Evolutionary conservation across 495 filamentous ascomycete genomes (phyloP).

Genomic region (Podospora bellae-mahoneyi): DNA sequence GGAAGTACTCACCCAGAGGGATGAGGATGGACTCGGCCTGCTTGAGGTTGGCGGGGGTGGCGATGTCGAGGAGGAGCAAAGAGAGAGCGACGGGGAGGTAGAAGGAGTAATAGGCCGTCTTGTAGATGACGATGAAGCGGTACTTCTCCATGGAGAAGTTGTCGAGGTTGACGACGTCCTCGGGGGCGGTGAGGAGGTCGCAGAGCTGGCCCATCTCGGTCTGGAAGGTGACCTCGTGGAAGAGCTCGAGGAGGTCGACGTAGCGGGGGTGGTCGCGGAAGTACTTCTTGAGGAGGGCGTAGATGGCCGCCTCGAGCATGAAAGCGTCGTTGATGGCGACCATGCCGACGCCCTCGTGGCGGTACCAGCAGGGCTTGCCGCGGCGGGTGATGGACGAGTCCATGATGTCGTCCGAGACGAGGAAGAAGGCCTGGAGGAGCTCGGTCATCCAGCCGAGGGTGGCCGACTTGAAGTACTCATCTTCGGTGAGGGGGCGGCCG

Average conservation of each 20-base stretch:
- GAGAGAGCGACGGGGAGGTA: constrained; percentile 96
- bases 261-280: constrained; percentile 84
- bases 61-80: constrained; percentile 73
- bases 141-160: constrained; percentile 96
- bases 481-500: constrained; percentile 62
- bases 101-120: constrained; percentile 98
- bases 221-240: constrained; percentile 89
- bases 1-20: constrained; percentile 98
- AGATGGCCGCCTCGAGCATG: constrained; percentile 89
- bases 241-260: constrained; percentile 86
- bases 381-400: constrained; percentile 89
- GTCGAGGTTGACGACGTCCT: constrained; percentile 83
- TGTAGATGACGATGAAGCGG: constrained; percentile 97
- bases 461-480: constrained; percentile 81
- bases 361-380: constrained; percentile 94
- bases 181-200: constrained; percentile 92
- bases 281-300: constrained; percentile 84
- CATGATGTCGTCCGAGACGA: constrained; percentile 99
- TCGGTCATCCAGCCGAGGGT: constrained; percentile 95
- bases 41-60: constrained; percentile 78
- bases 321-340: constrained; percentile 98
- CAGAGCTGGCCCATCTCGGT: constrained; percentile 93
- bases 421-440: constrained; percentile 96
- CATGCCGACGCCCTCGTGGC: constrained; percentile 78
- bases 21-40: constrained; percentile 88